Base-by-base conservation (phyloP, 176 grass and related monocot genomes). In the Raddia guianensis region DNA sequence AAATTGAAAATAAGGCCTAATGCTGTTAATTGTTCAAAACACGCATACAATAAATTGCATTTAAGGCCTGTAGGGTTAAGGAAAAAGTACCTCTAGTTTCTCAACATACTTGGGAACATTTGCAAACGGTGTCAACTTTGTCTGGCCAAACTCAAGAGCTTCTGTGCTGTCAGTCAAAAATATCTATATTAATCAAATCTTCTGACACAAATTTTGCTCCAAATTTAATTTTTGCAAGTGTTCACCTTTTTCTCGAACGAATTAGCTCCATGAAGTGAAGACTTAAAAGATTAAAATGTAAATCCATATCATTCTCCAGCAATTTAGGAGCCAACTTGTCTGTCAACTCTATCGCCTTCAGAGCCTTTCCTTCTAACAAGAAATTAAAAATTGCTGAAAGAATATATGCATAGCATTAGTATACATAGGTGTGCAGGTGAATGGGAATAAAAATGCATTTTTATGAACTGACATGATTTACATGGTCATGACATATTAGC, bases 241-340 rank as follows among this genome's bases (percentile, higher is more conserved):
- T 75, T 88, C 53, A 99, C 97, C 82, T 90, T 86, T 93, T 96
- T 78, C 80, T 85, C 10, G 85, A 80, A 37, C 87, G 87, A 64
- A 99, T 80, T 21, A 99, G 80, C 65, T 99, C 93, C 68, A 95
- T 90, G 83, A 99, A 99, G 75, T 99, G 93, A 19, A 99, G 97
- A 79, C 92, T 93, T 84, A 96, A 47, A 73, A 99, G 89, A 79
- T 96, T 93, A 90, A 99, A 96, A 85, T 93, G 76, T 67, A 96
- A 86, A 77, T 93, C 93, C 87, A 88, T 93, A 90, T 99, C 90
- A 42, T 88, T 86, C 69, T 88, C 89, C 21, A 96, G 74, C 79
- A 99, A 90, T 47, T 87, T 93, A 34, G 97, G 91, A 3, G 91
- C 84, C 83, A 99, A 80, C 62, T 95, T 86, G 83, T 99, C 85